These are phyloP conservation scores for Chytridium lagenaria DNA, from an alignment of 371 early-diverging fungal species.

Conservation along the genomic window DNA sequence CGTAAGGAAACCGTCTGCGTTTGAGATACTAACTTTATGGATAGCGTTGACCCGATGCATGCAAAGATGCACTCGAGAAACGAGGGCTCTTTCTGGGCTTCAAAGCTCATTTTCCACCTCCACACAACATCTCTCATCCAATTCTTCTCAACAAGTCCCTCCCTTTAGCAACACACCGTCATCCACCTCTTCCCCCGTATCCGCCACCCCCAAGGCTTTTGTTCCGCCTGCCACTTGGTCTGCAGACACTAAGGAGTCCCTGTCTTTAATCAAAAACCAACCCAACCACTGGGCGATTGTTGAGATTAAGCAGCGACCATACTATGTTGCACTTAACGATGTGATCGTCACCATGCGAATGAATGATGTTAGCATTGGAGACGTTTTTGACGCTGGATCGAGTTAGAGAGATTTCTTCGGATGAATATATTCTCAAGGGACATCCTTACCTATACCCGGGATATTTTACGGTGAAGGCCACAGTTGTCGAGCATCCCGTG, in stretches of 20 bases:
- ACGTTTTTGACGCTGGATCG: constrained; percentile 84
- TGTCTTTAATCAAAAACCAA: constrained; percentile 41
- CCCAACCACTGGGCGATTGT: constrained; percentile 69
- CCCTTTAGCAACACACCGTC: no score
- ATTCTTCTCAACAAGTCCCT: no score
- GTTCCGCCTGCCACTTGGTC: no score
- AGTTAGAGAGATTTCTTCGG: constrained; percentile 86
- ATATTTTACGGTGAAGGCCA: constrained; percentile 78
- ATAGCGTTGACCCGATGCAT: no score
- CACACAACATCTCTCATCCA: no score
- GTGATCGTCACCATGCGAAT: constrained; percentile 84
- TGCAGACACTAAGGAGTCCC: constrained; percentile 29
- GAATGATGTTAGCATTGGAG: constrained; percentile 74
- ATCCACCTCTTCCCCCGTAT: no score
- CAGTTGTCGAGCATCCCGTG: constrained; percentile 89
- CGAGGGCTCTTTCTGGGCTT: no score
- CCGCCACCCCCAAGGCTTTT: no score
- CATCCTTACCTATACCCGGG: constrained; percentile 79
- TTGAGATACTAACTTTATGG: no score
- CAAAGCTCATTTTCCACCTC: no score
- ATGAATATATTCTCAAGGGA: constrained; percentile 86
- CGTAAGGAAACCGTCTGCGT: no score
- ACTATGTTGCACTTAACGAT: constrained; percentile 86
- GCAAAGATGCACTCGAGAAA: no score
- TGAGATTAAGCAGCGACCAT: constrained; percentile 87